Evolutionary conservation across 176 grass and related monocot species (phyloP).

Genomic region (Rhynchospora breviuscula): DNA sequence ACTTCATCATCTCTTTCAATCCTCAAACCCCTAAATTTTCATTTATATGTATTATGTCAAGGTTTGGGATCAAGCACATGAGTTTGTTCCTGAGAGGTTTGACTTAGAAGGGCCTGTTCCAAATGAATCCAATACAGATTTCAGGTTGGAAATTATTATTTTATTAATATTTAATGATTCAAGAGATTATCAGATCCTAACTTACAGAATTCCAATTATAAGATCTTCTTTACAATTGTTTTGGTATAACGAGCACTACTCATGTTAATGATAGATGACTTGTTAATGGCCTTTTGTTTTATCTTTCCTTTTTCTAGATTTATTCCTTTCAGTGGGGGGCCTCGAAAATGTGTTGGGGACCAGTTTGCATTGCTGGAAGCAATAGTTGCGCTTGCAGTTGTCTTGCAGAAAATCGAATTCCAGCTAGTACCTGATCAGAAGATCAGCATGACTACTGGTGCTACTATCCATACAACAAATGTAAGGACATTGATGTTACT

Average conservation of each 20-base stretch:
- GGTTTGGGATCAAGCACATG: conserved; percentile 91
- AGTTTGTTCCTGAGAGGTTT: conserved; percentile 88
- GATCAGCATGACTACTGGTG: conserved; percentile 96
- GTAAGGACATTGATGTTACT: conserved; percentile 32
- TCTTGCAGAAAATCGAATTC: conserved; percentile 71
- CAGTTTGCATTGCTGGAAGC: conserved; percentile 96
- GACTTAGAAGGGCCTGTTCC: conserved; percentile 83
- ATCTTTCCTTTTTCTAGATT: conserved; percentile 39
- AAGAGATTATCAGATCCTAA: not conserved
- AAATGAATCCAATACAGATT: conserved; percentile 91
- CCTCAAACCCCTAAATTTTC: not conserved
- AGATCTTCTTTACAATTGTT: not conserved
- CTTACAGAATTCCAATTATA: not conserved
- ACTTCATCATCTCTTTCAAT: conserved; percentile 16
- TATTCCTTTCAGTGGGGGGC: conserved; percentile 95
- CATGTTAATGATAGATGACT: not conserved
- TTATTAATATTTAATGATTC: not conserved
- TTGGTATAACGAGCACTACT: not conserved
- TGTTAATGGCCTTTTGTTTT: not conserved
- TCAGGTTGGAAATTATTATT: conserved; percentile 43
- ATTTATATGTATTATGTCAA: conserved; percentile 22
- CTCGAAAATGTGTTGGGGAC: conserved; percentile 98
- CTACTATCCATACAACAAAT: conserved; percentile 94
- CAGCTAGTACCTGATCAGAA: conserved; percentile 82
- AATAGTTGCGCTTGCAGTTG: conserved; percentile 76